Evolutionary conservation across 305 asterid genomes (phyloP), one percentile per base, ranked within the genome.

Genomic region (Fraxinus angustifolia): DNA sequence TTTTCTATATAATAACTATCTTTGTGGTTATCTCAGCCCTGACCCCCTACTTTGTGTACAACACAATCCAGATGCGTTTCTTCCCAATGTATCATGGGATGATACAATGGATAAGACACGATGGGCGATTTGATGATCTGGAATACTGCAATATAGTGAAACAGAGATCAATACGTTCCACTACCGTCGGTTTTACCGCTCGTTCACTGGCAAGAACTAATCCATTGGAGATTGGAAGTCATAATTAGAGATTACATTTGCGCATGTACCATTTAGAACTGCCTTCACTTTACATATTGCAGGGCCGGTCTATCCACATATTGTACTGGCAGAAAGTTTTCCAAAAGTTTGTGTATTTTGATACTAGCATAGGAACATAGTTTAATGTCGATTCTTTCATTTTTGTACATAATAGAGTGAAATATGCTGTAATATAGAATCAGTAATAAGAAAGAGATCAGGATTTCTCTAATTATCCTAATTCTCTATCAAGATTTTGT

Each of bases 91-190:
- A 91, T 85, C 99, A 96, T 4, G 97, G 89, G 17, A 89, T 86
- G 92, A 91, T 96, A 80, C 99, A 96, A 77, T 96, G 98, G 99
- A 89, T 94, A 72, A 90, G 99, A 87, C 82, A 87, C 3, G 97
- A 96, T 86, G 99, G 99, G 0, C 81, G 74, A 68, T 12, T 83
- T 0, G 95, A 94, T 74, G 98, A 93, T 67, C 97, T 95, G 0
- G 98, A 91, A 79, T 94, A 86, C 72, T 92, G 96, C 79, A 87
- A 86, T 11, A 48, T 89, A 78, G 95, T 94, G 79, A 83, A 94
- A 26, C 97, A 96, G 78, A 86, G 97, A 58, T 94, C 98, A 0
- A 93, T 93, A 6, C 82, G 92, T 38, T 87, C 87, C 2, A 93
- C 93, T 0, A 93, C 98, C 0, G 98, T 94, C 0, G 99, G 99